Conservation (phyloP, 352 stramenopile species). For the Phytophthora syringae region DNA sequence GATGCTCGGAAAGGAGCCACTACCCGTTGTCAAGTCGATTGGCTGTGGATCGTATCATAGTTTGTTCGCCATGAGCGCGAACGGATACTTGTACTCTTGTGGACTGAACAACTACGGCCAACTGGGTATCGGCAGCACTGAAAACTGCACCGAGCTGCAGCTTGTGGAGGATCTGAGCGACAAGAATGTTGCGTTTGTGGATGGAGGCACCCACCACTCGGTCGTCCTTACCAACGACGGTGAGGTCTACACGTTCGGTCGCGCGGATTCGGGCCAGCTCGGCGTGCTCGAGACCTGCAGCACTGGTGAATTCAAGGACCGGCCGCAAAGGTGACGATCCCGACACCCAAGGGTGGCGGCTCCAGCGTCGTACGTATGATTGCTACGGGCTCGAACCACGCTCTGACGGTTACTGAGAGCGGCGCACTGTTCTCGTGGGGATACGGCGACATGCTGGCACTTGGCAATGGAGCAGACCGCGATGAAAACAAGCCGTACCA, state of each 20-base stretch:
- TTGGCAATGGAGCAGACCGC: constrained; percentile 86
- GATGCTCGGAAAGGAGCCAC: constrained; percentile 53
- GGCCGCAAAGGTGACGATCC: constrained; percentile 72
- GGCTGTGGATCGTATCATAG: constrained; percentile 91
- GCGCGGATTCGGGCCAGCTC: constrained; percentile 94
- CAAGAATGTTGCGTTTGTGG: constrained; percentile 79
- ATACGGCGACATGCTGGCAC: constrained; percentile 92
- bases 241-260: constrained; percentile 92
- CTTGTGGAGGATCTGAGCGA: constrained; percentile 76
- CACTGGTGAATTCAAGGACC: constrained; percentile 84
- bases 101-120: constrained; percentile 98
- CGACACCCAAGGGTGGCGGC: constrained; percentile 29
- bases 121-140: constrained; percentile 92
- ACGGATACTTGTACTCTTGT: constrained; percentile 89
- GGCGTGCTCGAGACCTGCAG: constrained; percentile 80
- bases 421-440: constrained; percentile 91
- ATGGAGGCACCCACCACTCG: constrained; percentile 93
- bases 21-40: constrained; percentile 79
- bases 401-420: constrained; percentile 77
- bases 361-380: constrained; percentile 53
- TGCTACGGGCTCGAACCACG: constrained; percentile 88
- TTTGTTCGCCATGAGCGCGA: constrained; percentile 66
- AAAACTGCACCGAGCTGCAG: constrained; percentile 70
- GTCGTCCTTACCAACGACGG: constrained; percentile 91
- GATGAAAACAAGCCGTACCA: constrained; percentile 78